Evolutionary conservation across 208 protist species (phyloP), one percentile per base, ranked within the genome.

Genomic region (Tetramitus jugosus): DNA sequence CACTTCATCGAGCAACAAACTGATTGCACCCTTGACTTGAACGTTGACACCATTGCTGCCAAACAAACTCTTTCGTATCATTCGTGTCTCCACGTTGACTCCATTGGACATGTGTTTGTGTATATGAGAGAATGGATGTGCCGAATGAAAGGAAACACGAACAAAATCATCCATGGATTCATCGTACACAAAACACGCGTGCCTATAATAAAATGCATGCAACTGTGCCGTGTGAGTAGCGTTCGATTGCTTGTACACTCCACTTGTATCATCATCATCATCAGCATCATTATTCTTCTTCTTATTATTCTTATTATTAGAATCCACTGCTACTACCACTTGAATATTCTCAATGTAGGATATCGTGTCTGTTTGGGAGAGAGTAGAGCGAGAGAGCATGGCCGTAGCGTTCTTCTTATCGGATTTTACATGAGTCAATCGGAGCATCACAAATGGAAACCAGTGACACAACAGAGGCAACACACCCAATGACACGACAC

Each of bases 1-100:
- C 3, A 72, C 62, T 75, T 80, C 77, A 75, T 76, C 52, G 7
- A 80, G 40, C 1, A 80, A 31, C 23, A 80, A 80, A 20, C 20
- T 31, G 8, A 60, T 13, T 56, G 35, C 13, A 76, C n/a, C 49
- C n/a, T 80, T 80, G 2, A 80, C 23, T n/a, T 45, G 61, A 45
- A 80, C 45, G 14, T 80, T 52, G 13, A 80, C 56, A 4, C 39
- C 29, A 52, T 80, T 80, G 0, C 45, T 60, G 33, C 77, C 77
- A 75, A 53, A 80, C 31, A 64, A 29, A n/a, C 17, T 17, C 33
- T 7, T 71, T 78, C 35, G 17, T 62, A 42, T 2, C 8, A 8
- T 40, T 40, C 14, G 14, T 26, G 29, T 60, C n/a, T 56, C 13
- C 29, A 13, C 0, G 3, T n/a, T 26, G 2, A 60, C 3, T 40